A percentile compares a stretch with the other conserved stretches of the same genome.
These are phyloP conservation scores for Nepenthes mirabilis DNA, from an alignment of 148 eudicot genomes.

Conservation along the genomic window DNA sequence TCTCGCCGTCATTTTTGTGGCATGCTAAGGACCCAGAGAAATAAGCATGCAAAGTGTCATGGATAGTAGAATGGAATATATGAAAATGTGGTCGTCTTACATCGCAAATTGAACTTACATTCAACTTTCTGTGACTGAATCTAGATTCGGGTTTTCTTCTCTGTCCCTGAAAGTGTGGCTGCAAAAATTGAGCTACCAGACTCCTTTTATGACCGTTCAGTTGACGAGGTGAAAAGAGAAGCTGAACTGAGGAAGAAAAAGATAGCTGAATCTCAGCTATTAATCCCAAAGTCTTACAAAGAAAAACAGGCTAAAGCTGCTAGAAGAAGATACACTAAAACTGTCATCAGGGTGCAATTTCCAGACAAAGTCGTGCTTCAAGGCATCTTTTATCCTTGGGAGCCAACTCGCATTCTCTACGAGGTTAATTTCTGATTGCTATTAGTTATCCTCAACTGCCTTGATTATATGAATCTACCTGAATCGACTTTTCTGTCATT, in stretches of 20 bases:
- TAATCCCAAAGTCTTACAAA: slow-evolving; percentile 75
- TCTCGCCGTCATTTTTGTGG: no score
- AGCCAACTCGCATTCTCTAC: slow-evolving; percentile 64
- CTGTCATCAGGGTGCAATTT: slow-evolving; percentile 74
- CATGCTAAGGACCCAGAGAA: no score
- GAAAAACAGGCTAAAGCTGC: slow-evolving; percentile 94
- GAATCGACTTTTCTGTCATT: no score
- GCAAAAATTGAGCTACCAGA: slow-evolving; percentile 86
- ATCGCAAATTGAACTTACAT: no score
- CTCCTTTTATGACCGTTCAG: slow-evolving; percentile 64
- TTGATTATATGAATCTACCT: background rate
- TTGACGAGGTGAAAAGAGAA: slow-evolving; percentile 73
- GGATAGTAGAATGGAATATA: no score
- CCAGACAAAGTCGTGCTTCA: slow-evolving; percentile 98
- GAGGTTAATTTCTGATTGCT: slow-evolving; percentile 28
- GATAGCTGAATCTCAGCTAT: slow-evolving; percentile 75
- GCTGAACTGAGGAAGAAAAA: slow-evolving; percentile 70
- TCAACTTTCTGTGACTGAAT: slow-evolving; percentile 1
- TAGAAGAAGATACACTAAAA: slow-evolving; percentile 40
- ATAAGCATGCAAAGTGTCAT: no score
- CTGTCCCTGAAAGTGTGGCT: slow-evolving; percentile 70
- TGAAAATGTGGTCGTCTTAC: no score
- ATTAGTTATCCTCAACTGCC: background rate
- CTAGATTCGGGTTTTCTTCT: slow-evolving; percentile 69
- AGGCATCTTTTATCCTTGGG: slow-evolving; percentile 64